Base-by-base conservation (phyloP, 495 filamentous ascomycete genomes). In the Immersiella caudata region DNA sequence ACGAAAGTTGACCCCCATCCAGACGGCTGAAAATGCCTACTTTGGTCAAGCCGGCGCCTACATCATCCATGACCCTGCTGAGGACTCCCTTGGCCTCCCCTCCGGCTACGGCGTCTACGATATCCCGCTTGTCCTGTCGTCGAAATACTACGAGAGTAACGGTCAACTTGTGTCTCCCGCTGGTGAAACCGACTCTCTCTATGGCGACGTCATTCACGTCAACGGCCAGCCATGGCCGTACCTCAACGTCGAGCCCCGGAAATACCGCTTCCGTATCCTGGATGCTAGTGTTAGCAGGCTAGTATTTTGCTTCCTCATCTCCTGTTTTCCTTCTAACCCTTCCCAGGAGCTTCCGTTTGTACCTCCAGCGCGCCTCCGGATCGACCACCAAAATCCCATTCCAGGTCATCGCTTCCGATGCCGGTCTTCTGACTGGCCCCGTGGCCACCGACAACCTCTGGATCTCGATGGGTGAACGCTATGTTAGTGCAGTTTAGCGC, bases 201-300 rank as follows among this genome's bases (percentile, higher is more conserved):
- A 77, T 61, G 86, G 86, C 35, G 86, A 88, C 62, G 77, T 84
- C 21, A 84, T 85, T 56, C 76, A 82, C 50, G 86, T 88, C 64
- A 87, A 88, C 69, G 85, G 81, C 2, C 81, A 85, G 64, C 84
- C 84, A 0, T 87, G 84, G 84, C 85, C 86, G 0, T 84, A 75
- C 69, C 69, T 85, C 20, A 76, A 75, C 16, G 86, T 88, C n/a
- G 76, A 87, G 68, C 84, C 85, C 0, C 79, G 85, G 69, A 86
- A 86, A 64, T 87, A 87, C 72, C 83, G 84, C 21, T 79, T 88
- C 63, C 74, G 85, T 24, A 73, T 88, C 46, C 70, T 86, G 18
- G 78, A 87, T 69, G 79, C 82, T n/a, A n/a, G n/a, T n/a, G n/a
- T n/a, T n/a, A n/a, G n/a, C n/a, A n/a, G n/a, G n/a, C n/a, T n/a